phyloP scores from a whole-genome alignment of 176 grass and related monocot species.

The Rhynchospora pubera region DNA sequence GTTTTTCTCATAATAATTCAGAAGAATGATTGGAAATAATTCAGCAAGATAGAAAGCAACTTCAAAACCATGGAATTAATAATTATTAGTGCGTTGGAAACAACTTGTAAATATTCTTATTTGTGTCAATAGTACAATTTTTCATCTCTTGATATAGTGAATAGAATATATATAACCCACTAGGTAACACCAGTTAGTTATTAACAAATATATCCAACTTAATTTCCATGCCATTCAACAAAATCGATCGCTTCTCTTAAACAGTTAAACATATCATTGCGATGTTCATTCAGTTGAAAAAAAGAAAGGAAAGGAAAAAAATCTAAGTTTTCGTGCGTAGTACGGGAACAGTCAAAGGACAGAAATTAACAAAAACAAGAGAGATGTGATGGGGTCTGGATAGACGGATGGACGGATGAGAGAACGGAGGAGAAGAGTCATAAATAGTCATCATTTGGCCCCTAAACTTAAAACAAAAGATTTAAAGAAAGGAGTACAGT shows the following conservation, averaged over 20 bases:
- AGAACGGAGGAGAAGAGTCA: background rate
- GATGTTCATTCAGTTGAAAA: background rate
- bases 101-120: no score
- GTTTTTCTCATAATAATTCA: no score
- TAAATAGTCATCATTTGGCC: background rate
- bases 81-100: no score
- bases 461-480: background rate
- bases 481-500: background rate
- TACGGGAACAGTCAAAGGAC: background rate
- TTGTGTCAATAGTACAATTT: no score
- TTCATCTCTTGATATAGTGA: no score
- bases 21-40: no score
- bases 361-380: background rate
- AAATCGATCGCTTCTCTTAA: background rate
- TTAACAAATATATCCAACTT: no score
- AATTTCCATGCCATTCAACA: background rate
- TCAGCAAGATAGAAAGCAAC: no score
- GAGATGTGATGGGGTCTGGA: slow-evolving; percentile 2
- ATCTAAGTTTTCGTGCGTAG: background rate
- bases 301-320: background rate
- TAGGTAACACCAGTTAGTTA: no score
- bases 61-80: no score
- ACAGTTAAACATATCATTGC: no score
- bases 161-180: no score
- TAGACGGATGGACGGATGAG: background rate